Evolutionary conservation across 306 rosid genomes (phyloP), one percentile per base, ranked within the genome.

Genomic region (Ammopiptanthus mongolicus): DNA sequence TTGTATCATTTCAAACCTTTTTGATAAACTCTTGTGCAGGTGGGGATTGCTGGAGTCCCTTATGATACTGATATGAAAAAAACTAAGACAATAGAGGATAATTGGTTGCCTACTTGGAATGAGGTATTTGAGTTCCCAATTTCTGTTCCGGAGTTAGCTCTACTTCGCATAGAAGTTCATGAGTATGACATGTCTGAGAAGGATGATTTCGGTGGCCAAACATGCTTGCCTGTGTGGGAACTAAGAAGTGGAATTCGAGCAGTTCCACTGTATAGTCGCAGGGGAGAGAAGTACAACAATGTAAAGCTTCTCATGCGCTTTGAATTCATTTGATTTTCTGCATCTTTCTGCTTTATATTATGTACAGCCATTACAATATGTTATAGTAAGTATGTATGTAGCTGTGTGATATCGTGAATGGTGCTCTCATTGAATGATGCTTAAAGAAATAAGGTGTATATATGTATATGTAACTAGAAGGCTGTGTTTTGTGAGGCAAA

Each of bases 101-200:
- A 84, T 75, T 96, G 99, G 99, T 78, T 83, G 55, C 99, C 99
- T 11, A 75, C 81, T 6, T 96, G 99, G 99, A 86, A 89, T 50
- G 92, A 96, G 79, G 82, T 23, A 41, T 92, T 96, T 18, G 91
- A 81, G 74, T 92, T 90, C 74, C 93, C 86, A 3, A 82, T 92
- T 2, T 42, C 89, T 1, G 90, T 89, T 80, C 99, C 99, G 0
- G 98, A 96, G 78, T 69, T 96, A 41, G 99, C 99, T 11, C 53
- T 96, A 63, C 92, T 96, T 69, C 93, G 98, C 0, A 50, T 96
- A 12, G 99, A 96, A 84, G 99, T 92, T 71, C 99, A 89, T 9
- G 98, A 96, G 80, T 88, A 96, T 21, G 99, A 96, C 92, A 87
- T 90, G 98, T 92, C 99, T 12, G 98, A 90, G 80, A 96, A 86